Evolutionary conservation across 2,329 filamentous ascomycete species (phyloP), one percentile per base, ranked within the genome.

Genomic region (Apiospora koreana): DNA sequence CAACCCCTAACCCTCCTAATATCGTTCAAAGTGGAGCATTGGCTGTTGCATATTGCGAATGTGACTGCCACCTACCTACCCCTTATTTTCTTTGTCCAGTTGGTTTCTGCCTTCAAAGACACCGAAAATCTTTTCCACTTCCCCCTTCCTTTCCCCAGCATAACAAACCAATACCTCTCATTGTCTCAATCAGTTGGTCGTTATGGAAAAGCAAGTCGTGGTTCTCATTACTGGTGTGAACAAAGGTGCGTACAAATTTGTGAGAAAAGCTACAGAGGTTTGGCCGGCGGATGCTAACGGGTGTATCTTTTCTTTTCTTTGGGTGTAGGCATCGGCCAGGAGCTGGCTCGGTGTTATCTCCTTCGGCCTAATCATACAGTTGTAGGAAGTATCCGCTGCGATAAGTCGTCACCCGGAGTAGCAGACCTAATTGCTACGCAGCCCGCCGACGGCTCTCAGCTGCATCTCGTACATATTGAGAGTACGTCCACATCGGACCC

Each of bases 321-420:
- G 1, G 10, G 23, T 23, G n/a, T 12, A 80, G 80, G 79, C 14
- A 77, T 81, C 69, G 83, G 83, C 2, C 74, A 78, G 12, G 78
- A 76, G 73, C 78, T 64, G 68, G 76, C 46, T 31, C 67, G 72
- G 64, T 67, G 68, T 2, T 82, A 82, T 72, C 80, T 86, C 48
- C 70, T 73, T 1, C 75, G 78, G 1, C 79, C 83, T 0, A 74
- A 80, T 58, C 80, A 78, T 23, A 82, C 76, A 23, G 80, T 85
- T 50, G 79, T 85, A 18, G 82, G 80, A 25, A 81, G 80, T 7
- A 77, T 82, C 41, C 82, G 45, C 45, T 45, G 82, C 28, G 75
- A 79, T n/a, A 76, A 72, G 4, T 62, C 73, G 0, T 71, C 77
- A 28, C 66, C 74, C 7, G 75, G 74, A 43, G 75, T 76, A 1